phyloP scores from a whole-genome alignment of 2,329 filamentous ascomycete species.

The Colletotrichum sp. region DNA sequence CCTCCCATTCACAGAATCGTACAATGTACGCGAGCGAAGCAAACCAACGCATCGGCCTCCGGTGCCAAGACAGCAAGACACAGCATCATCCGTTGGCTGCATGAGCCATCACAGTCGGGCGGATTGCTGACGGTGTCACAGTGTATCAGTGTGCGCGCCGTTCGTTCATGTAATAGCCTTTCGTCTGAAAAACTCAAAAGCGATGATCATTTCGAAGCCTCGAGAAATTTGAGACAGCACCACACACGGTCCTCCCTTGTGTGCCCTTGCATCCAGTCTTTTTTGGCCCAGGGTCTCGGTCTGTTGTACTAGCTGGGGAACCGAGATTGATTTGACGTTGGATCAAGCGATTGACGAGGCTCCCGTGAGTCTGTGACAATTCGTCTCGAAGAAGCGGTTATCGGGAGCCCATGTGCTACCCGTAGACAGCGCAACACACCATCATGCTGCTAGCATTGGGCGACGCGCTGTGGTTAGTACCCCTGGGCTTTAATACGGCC shows the following conservation, averaged over 20 bases:
- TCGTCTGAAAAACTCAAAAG: not conserved
- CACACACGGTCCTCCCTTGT: slow-evolving; percentile 1
- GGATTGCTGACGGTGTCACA: not conserved
- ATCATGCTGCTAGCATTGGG: not conserved
- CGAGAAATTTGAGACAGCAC: not conserved
- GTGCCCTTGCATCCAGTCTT: not conserved
- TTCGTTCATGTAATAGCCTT: not conserved
- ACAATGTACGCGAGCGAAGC: not conserved
- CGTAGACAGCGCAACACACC: not conserved
- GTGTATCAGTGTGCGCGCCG: not conserved
- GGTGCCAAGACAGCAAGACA: not conserved
- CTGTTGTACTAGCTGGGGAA: not conserved
- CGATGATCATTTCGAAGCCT: not conserved
- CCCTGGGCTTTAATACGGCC: not conserved
- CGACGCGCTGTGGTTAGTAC: not conserved
- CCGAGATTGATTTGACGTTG: not conserved
- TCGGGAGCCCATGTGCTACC: not conserved
- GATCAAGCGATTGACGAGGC: not conserved
- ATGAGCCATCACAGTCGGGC: not conserved
- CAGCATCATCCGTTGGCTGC: not conserved
- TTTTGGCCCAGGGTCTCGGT: not conserved
- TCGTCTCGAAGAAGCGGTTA: not conserved
- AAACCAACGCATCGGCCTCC: not conserved
- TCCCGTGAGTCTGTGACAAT: not conserved
- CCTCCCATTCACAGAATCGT: not conserved